Base-by-base conservation (phyloP, 495 filamentous ascomycete species). In the Xylaria curta region DNA sequence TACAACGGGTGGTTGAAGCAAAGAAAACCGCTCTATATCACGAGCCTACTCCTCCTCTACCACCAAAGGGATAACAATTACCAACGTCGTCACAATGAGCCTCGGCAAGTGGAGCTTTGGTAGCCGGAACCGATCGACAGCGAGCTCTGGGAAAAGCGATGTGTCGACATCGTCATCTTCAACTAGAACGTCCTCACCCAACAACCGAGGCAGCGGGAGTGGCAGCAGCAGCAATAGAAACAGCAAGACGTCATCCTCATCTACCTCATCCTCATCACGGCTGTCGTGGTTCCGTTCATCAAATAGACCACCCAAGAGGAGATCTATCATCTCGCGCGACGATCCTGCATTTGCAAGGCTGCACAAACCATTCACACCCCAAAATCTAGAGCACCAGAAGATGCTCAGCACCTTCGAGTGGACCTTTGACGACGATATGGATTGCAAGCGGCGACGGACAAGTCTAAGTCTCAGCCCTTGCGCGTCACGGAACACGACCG, bases 381-480 rank as follows among this genome's bases (percentile, higher is more conserved):
- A 79, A 60, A 79, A 79, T 56, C 66, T 77, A 36, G 77, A 75
- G 59, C 73, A 79, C 62, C 77, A 77, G 59, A 79, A 76, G 66
- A 67, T 79, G 42, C 49, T 79, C 44, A 73, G 53, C 56, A 58
- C 73, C 42, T 77, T 79, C 42, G 75, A 79, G 64, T 79, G 75
- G 75, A 75, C 72, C 51, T 76, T 69, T 36, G 66, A 71, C 38
- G 56, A 70, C 38, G 51, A 75, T 40, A 21, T 70, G 69, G 21
- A 31, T 17, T 21, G 3, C 51, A 74, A 71, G 17, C 61, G 75
- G 7, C 66, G 73, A 53, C 77, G 66, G 58, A 76, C 69, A 17
- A 76, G 70, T 54, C 69, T 75, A 7, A 73, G 72, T 26, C 71
- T 79, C 59, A 79, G 77, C 62, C 77, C 77, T 8, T 76, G 72